Evolutionary conservation across 331 rosid species (phyloP).

Genomic region (Quercus lobata): DNA sequence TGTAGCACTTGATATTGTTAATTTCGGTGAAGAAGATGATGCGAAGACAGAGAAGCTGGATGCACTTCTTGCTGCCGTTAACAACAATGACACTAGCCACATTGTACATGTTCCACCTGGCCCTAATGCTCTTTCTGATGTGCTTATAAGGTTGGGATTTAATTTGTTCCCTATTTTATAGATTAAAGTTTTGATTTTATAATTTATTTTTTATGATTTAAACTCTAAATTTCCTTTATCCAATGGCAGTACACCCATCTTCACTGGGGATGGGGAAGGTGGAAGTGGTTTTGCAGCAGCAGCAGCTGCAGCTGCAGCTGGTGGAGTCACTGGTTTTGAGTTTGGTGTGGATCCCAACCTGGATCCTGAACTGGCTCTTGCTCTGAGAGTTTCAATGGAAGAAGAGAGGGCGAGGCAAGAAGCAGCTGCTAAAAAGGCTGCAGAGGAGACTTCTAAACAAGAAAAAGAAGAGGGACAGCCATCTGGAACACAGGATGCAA

Average conservation of each 20-base stretch:
- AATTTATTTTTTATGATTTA: background rate
- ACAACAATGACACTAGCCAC: conserved; percentile 85
- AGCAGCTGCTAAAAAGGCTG: conserved; percentile 99
- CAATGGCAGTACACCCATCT: conserved; percentile 81
- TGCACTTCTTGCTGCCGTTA: conserved; percentile 84
- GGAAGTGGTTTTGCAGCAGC: conserved; percentile 96
- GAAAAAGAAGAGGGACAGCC: conserved; percentile 73
- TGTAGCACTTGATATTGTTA: conserved; percentile 87
- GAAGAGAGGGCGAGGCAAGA: conserved; percentile 99
- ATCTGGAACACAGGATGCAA: conserved; percentile 80
- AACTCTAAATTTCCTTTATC: background rate
- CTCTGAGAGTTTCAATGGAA: conserved; percentile 99
- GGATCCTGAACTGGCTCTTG: conserved; percentile 99
- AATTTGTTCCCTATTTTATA: conserved; percentile 2
- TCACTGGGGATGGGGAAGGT: conserved; percentile 98
- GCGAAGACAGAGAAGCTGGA: conserved; percentile 87
- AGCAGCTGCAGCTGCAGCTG: conserved; percentile 87
- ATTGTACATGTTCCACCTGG: conserved; percentile 87
- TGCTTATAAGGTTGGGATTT: conserved; percentile 75
- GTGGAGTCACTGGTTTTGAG: conserved; percentile 89
- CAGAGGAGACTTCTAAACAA: conserved; percentile 76
- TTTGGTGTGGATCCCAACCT: conserved; percentile 99
- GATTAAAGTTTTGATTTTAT: background rate
- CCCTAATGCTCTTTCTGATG: conserved; percentile 86
- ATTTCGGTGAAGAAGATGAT: conserved; percentile 96